Evolutionary conservation across 768 basidiomycete species (phyloP), one percentile per base, ranked within the genome.

Genomic region (Amanita pseudoporphyria): DNA sequence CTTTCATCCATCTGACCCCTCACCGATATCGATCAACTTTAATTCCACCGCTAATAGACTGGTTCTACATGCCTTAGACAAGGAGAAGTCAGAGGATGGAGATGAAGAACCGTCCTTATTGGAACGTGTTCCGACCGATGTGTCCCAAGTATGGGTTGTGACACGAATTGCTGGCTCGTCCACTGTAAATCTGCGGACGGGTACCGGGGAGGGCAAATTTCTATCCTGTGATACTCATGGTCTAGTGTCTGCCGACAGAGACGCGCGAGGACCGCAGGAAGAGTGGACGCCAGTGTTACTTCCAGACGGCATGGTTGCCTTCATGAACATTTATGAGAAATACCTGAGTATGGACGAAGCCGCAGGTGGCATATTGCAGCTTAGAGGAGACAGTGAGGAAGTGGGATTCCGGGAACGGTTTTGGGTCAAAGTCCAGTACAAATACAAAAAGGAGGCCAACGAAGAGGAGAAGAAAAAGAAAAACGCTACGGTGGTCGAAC

Each of bases 201-300:
- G 87, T 1, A 79, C 79, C n/a, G 87, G 87, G 19, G 87, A 87
- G 62, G 89, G 89, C 9, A 92, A 92, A 65, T 96, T 93, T 63
- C 68, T 96, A 41, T 90, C 87, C 6, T 88, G 85, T 66, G 89
- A 94, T 68, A 74, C 82, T 53, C 81, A 89, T 58, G 92, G 92
- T 6, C 70, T 91, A 16, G 84, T 95, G 12, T 79, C 83, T 54
- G 83, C 87, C 38, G 84, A 89, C 60, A 73, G 87, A 40, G 92
- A 96, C 59, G 92, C 92, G 22, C 77, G 92, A 28, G 93, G 92
- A 1, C 86, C 88, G 3, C 89, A 95, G 64, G 92, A 96, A 64
- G 92, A 94, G 64, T 96, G 91, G 88, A 87, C 85, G 3, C 85
- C 91, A 13, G 77, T 90, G 21, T 69, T 92, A 49, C 65, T 88